phyloP scores from a whole-genome alignment of 352 stramenopile species.

The Globisporangium splendens region DNA sequence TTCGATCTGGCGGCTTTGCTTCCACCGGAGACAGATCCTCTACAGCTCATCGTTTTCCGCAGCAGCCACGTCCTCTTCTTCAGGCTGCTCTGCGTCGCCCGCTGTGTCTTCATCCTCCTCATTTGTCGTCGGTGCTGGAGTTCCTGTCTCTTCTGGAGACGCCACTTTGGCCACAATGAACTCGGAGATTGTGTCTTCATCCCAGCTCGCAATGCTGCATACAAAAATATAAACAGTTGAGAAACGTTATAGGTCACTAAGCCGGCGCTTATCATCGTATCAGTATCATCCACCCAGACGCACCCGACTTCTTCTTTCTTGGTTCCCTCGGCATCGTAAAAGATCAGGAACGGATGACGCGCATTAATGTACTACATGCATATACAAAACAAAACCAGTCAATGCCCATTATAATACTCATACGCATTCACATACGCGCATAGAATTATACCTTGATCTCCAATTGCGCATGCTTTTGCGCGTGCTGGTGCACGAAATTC shows the following conservation, averaged over 20 bases:
- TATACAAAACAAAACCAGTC: neutral
- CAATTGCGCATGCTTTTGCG: slow-evolving; percentile 35
- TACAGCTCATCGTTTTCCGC: no score
- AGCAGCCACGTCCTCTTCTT: no score
- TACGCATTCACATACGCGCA: neutral
- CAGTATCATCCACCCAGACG: no score
- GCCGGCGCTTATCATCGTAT: no score
- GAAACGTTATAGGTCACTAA: no score
- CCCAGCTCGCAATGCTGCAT: slow-evolving; percentile 60
- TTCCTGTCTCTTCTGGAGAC: slow-evolving; percentile 16
- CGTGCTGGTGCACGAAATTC: slow-evolving; percentile 60
- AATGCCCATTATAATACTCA: neutral
- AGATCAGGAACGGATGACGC: slow-evolving; percentile 54
- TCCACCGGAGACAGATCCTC: no score
- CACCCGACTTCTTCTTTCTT: slow-evolving; percentile 69
- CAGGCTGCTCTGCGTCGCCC: neutral
- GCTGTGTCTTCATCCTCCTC: slow-evolving; percentile 10
- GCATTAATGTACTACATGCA: slow-evolving; percentile 29
- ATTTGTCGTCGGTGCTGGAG: neutral
- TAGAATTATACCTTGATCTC: slow-evolving; percentile 30
- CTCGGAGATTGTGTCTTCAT: slow-evolving; percentile 71
- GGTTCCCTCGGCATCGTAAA: slow-evolving; percentile 47
- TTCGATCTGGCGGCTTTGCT: no score
- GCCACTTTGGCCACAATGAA: slow-evolving; percentile 64
- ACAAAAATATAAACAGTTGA: no score